Percentiles rank a stretch among this genome's conserved stretches.
phyloP scores from a whole-genome alignment of 768 basidiomycete genomes.

The Psilocybe cubensis region DNA sequence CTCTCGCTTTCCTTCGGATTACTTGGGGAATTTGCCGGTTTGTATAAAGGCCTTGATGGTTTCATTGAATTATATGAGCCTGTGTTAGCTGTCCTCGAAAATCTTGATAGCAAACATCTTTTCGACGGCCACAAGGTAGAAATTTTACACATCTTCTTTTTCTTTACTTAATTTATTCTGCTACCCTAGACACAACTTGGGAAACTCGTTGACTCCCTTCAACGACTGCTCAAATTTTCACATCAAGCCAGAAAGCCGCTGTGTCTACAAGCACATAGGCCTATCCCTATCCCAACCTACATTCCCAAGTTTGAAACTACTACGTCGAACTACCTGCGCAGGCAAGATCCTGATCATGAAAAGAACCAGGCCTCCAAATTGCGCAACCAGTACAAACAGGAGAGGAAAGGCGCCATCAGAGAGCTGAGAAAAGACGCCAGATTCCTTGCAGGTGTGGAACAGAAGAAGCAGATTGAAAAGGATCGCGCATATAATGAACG shows the following conservation, averaged over 20 bases:
- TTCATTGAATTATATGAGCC: slow-evolving; percentile 89
- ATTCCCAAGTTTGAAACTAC: slow-evolving; percentile 90
- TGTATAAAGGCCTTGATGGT: slow-evolving; percentile 77
- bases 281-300: slow-evolving; percentile 93
- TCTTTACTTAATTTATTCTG: slow-evolving; percentile 3
- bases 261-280: slow-evolving; percentile 88
- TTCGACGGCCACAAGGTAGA: slow-evolving; percentile 61
- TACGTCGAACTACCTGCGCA: slow-evolving; percentile 74
- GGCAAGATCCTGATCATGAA: slow-evolving; percentile 91
- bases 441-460: slow-evolving; percentile 89
- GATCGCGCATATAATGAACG: slow-evolving; percentile 78
- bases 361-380: slow-evolving; percentile 87
- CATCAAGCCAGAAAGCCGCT: slow-evolving; percentile 77
- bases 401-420: slow-evolving; percentile 94
- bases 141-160: slow-evolving; percentile 3
- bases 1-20: slow-evolving; percentile 66
- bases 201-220: slow-evolving; percentile 50
- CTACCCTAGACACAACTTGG: slow-evolving; percentile 49
- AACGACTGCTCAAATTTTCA: slow-evolving; percentile 74
- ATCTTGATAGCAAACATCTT: slow-evolving; percentile 49
- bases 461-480: slow-evolving; percentile 84
- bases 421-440: slow-evolving; percentile 94
- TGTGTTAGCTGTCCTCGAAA: slow-evolving; percentile 57
- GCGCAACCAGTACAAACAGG: slow-evolving; percentile 89
- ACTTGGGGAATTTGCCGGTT: slow-evolving; percentile 67